These are phyloP conservation scores for Leccinum sublutescens DNA, from an alignment of 768 basidiomycete species.

Conservation along the genomic window DNA sequence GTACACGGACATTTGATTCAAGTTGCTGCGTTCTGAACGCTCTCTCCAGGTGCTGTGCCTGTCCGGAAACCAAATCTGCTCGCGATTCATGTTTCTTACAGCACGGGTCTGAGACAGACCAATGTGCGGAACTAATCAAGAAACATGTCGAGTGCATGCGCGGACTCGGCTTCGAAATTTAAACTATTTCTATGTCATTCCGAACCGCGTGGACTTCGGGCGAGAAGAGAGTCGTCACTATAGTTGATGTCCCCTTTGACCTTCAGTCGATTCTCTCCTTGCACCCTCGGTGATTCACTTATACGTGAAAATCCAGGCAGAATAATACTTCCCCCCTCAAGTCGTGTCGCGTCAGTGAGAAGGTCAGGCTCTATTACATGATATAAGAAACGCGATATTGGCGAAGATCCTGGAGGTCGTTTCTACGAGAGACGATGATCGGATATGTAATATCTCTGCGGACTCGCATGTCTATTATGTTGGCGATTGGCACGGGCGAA, in stretches of 20 bases:
- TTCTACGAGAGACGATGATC: no score
- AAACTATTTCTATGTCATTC: slow-evolving; percentile 7
- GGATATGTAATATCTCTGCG: no score
- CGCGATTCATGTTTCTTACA: slow-evolving; percentile 94
- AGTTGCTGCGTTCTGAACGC: neutral
- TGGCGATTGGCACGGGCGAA: no score
- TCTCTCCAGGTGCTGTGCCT: slow-evolving; percentile 83
- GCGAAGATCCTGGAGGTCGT: no score
- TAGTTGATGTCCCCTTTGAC: neutral
- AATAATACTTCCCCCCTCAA: neutral
- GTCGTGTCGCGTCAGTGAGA: neutral
- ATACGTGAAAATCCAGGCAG: neutral
- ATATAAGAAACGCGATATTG: no score
- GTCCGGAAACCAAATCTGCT: slow-evolving; percentile 88
- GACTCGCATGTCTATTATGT: no score
- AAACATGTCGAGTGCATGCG: slow-evolving; percentile 91
- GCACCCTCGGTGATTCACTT: neutral
- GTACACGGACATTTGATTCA: slow-evolving; percentile 27
- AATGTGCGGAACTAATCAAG: slow-evolving; percentile 78
- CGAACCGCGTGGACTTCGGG: no score
- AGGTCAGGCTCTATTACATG: no score
- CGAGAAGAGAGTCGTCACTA: neutral
- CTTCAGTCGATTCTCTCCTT: neutral
- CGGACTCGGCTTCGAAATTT: slow-evolving; percentile 83
- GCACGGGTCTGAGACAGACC: slow-evolving; percentile 60